A percentile compares a stretch with the other conserved stretches of the same genome.
These are phyloP conservation scores for Adansonia madagascariensis DNA, from an alignment of 441 rosid species.

Conservation along the genomic window DNA sequence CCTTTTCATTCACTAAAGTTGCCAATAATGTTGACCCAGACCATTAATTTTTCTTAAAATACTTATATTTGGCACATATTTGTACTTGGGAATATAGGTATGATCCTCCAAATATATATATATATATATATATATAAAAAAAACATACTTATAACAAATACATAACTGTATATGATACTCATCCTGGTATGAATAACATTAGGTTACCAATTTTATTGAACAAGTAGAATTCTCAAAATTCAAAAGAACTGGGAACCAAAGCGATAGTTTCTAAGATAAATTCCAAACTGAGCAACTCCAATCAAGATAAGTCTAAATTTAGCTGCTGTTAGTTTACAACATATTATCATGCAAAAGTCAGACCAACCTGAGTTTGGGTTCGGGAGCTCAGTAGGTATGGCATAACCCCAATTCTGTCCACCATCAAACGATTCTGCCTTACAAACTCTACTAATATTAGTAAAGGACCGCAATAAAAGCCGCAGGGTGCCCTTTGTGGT, in stretches of 20 bases:
- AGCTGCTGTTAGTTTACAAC: background rate
- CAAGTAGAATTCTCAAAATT: background rate
- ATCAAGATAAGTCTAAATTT: background rate
- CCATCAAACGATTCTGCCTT: conserved; percentile 78
- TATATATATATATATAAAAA: no score
- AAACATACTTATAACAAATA: no score
- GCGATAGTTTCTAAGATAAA: background rate
- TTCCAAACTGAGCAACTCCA: background rate
- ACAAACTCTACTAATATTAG: conserved; percentile 62
- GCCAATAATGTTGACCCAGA: no score
- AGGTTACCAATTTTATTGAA: background rate
- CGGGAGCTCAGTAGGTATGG: conserved; percentile 68
- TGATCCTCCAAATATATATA: no score
- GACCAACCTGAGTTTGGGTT: conserved; percentile 86
- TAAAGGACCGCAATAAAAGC: conserved; percentile 61
- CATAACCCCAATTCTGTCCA: conserved; percentile 74
- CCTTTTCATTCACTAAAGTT: background rate
- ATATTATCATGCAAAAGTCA: no score
- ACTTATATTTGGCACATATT: no score
- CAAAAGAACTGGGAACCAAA: background rate
- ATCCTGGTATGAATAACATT: no score
- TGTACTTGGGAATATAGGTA: no score
- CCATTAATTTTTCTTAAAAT: no score
- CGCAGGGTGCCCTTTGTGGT: conserved; percentile 64
- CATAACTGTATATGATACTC: no score